Percentiles rank a stretch among this genome's conserved stretches.
Conservation (phyloP, 768 basidiomycete species). For the Lactarius evosmus region DNA sequence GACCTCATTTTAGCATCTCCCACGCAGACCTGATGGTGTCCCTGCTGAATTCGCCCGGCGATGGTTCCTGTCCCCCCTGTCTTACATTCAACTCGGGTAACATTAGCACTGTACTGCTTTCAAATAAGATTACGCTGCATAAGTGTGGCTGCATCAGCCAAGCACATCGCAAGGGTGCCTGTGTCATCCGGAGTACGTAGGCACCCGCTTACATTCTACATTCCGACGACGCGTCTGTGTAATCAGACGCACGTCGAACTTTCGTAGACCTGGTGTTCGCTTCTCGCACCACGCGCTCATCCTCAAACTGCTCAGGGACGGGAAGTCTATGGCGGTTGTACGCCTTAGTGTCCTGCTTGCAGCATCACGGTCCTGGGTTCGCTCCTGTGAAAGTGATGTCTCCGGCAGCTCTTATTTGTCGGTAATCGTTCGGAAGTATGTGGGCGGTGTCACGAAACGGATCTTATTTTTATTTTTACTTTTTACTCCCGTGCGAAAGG, state of each 20-base stretch:
- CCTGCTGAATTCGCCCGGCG: neutral
- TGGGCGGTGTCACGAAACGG: neutral
- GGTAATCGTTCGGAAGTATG: neutral
- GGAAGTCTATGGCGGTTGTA: neutral
- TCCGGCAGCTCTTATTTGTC: no score
- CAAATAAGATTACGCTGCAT: neutral
- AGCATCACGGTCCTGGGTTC: no score
- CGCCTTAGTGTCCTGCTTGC: neutral
- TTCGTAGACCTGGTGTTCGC: neutral
- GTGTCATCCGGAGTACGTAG: neutral
- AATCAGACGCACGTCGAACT: neutral
- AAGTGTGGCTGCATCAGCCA: neutral
- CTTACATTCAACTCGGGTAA: slow-evolving; percentile 9
- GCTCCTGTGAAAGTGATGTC: neutral
- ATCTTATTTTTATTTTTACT: neutral
- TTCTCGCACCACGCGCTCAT: neutral
- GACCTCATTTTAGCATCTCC: slow-evolving; percentile 1
- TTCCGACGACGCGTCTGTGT: neutral
- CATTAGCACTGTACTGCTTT: slow-evolving; percentile 5
- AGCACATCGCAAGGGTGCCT: neutral
- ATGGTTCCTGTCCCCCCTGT: neutral
- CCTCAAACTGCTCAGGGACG: neutral
- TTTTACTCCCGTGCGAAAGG: neutral
- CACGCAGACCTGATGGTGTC: slow-evolving; percentile 6
- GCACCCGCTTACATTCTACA: neutral